Percentiles rank a stretch among this genome's conserved stretches.
phyloP scores from a whole-genome alignment of 371 early-diverging fungal species.

The Apophysomyces trapeziformis region DNA sequence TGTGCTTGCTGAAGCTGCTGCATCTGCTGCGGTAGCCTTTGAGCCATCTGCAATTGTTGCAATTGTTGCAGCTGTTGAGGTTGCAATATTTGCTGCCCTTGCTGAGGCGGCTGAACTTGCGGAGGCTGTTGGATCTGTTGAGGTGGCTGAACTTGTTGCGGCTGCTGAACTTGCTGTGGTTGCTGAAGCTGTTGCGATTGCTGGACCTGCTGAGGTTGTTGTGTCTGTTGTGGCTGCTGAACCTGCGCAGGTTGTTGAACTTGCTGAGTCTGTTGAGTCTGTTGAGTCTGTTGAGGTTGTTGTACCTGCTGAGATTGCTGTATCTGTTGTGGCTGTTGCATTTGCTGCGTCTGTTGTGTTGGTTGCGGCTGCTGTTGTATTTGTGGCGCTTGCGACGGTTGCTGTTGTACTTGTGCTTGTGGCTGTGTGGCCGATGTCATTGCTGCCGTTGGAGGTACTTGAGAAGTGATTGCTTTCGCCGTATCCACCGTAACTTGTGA shows the following conservation, averaged over 20 bases:
- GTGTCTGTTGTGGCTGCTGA: conserved; percentile 24
- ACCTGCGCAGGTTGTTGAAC: conserved; percentile 23
- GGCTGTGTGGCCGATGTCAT: not conserved
- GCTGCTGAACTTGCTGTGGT: not conserved
- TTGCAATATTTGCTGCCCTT: conserved; percentile 19
- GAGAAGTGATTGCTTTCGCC: conserved; percentile 5
- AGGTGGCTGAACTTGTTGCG: conserved; percentile 9
- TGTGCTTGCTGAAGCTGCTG: conserved; percentile 16
- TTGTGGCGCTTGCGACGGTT: conserved; percentile 17
- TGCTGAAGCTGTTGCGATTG: conserved; percentile 25
- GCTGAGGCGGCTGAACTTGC: conserved; percentile 2
- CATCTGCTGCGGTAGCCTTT: not conserved
- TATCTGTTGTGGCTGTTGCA: conserved; percentile 16
- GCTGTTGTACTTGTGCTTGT: not conserved
- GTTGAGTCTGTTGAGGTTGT: conserved; percentile 15
- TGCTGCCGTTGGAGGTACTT: conserved; percentile 7
- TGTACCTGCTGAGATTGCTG: conserved; percentile 22
- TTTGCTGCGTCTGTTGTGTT: conserved; percentile 11
- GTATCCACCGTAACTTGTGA: not conserved
- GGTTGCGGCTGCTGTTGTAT: conserved; percentile 14
- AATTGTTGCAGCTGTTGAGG: conserved; percentile 22
- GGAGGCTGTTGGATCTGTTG: conserved; percentile 12
- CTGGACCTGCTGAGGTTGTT: conserved; percentile 12
- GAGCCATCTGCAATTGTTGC: conserved; percentile 1
- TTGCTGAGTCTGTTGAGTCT: conserved; percentile 21